Percentiles rank a stretch among this genome's conserved stretches.
Conservation (phyloP, 2,329 filamentous ascomycete species). For the Xylariaceae sp. region DNA sequence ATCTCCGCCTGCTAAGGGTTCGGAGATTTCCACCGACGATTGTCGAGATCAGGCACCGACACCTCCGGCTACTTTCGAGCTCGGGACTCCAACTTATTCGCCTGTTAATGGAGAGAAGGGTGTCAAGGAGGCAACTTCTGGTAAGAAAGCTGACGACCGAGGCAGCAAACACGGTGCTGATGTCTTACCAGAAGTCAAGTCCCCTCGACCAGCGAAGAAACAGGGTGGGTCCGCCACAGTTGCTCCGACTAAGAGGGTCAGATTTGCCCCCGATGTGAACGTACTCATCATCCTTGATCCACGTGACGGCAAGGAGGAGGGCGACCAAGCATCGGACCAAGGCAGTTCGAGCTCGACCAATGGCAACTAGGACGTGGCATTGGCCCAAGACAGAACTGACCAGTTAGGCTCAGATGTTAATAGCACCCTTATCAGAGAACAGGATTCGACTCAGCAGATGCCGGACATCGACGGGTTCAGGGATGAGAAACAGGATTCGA, state of each 20-base stretch:
- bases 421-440: too few relatives aligned
- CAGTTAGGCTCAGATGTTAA: not conserved
- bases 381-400: conserved; percentile 5
- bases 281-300: not conserved
- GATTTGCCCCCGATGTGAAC: not conserved
- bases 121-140: too few relatives aligned
- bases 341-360: conserved; percentile 11
- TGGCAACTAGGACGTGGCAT: conserved; percentile 24
- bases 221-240: not conserved
- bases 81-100: too few relatives aligned
- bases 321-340: not conserved
- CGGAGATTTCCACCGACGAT: too few relatives aligned
- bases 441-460: too few relatives aligned
- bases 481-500: too few relatives aligned
- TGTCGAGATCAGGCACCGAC: too few relatives aligned
- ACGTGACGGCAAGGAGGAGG: not conserved
- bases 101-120: too few relatives aligned
- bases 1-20: too few relatives aligned
- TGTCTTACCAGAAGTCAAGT: not conserved
- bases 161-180: not conserved
- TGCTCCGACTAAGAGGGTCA: conserved; percentile 8
- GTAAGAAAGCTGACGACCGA: not conserved
- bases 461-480: too few relatives aligned
- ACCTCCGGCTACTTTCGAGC: too few relatives aligned
- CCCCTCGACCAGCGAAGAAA: not conserved